Percentiles rank a stretch among this genome's conserved stretches.
These are phyloP conservation scores for Cutaneotrichosporon mucoides DNA, from an alignment of 1,284 basidiomycete genomes.

Conservation along the genomic window DNA sequence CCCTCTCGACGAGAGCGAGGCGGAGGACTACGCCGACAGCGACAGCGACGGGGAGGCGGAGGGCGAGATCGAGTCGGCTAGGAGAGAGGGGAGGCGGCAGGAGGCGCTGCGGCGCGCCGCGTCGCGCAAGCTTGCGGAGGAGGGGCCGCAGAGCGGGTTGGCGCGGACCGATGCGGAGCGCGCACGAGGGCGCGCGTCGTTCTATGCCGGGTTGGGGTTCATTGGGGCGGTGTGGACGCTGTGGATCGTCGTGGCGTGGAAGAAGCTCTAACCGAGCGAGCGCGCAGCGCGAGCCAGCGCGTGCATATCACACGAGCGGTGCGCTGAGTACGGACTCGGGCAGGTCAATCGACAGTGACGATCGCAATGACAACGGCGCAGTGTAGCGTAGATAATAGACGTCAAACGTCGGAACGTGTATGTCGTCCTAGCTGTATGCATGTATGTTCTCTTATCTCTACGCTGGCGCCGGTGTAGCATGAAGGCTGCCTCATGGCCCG, in stretches of 20 bases:
- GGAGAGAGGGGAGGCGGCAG: neutral
- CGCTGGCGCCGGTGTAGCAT: too few relatives aligned
- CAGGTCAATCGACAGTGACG: neutral
- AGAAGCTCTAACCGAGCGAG: constrained; percentile 12
- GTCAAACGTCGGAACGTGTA: neutral
- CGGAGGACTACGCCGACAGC: constrained; percentile 11
- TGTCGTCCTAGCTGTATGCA: neutral
- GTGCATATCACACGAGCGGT: too few relatives aligned
- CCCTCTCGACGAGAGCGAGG: constrained; percentile 20
- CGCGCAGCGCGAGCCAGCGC: too few relatives aligned
- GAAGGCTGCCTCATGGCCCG: too few relatives aligned
- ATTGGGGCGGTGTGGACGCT: constrained; percentile 62
- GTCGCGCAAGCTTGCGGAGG: constrained; percentile 6
- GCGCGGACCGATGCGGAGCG: constrained; percentile 21
- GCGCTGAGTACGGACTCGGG: too few relatives aligned
- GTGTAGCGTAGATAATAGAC: neutral
- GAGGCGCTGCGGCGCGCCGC: neutral
- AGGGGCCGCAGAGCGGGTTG: constrained; percentile 16
- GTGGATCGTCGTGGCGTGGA: constrained; percentile 59
- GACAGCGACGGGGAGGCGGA: constrained; percentile 8
- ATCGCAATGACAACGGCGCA: neutral
- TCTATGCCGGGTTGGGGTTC: constrained; percentile 46
- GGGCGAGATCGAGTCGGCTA: neutral
- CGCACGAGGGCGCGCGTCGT: constrained; percentile 16
- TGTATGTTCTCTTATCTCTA: neutral